These are phyloP conservation scores for Rhynchospora breviuscula DNA, from an alignment of 176 grass and related monocot species.

Conservation along the genomic window DNA sequence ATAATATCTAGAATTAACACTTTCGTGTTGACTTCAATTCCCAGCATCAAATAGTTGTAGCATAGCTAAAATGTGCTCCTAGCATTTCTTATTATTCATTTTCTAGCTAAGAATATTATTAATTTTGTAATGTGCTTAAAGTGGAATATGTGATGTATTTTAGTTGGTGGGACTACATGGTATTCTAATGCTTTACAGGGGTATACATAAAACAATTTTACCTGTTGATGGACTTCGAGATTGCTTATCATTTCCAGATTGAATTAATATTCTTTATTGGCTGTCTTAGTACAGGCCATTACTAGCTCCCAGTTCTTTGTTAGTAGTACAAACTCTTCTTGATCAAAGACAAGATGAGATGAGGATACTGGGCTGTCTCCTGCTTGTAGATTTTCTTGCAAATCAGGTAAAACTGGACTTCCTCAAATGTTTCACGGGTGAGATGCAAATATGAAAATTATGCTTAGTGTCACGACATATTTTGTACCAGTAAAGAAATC, in stretches of 20 bases:
- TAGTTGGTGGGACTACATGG: not conserved
- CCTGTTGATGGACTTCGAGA: not conserved
- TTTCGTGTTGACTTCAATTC: not conserved
- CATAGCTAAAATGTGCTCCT: not conserved
- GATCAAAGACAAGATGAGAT: constrained; percentile 79
- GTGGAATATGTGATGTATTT: not conserved
- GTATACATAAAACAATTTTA: not conserved
- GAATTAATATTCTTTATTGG: constrained; percentile 4
- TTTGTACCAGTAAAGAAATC: not conserved
- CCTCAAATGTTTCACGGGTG: not conserved
- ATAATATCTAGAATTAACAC: not conserved
- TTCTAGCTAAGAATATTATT: no score
- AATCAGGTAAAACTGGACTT: constrained; percentile 46
- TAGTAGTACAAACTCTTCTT: constrained; percentile 62
- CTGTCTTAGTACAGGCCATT: constrained; percentile 52
- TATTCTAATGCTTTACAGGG: constrained; percentile 9
- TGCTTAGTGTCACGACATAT: not conserved
- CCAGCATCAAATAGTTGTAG: not conserved
- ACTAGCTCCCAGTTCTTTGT: constrained; percentile 73
- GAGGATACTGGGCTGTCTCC: constrained; percentile 56
- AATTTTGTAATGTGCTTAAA: not conserved
- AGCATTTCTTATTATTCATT: not conserved
- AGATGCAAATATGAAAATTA: not conserved
- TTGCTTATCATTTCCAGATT: not conserved
- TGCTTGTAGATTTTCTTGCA: constrained; percentile 86